Base-by-base conservation (phyloP, 1,284 basidiomycete genomes). In the Cystobasidium pallidum region DNA sequence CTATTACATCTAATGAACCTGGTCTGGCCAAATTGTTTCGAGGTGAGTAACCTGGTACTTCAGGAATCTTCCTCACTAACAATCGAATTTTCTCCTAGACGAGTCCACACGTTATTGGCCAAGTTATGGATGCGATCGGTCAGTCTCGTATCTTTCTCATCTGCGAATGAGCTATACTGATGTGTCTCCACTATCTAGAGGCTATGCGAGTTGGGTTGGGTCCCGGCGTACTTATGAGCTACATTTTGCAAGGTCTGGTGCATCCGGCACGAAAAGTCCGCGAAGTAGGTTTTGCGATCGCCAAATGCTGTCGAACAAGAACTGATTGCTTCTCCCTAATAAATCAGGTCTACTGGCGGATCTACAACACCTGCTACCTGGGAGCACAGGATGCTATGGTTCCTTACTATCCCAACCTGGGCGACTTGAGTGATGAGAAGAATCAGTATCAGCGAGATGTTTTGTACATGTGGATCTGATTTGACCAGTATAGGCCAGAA, bases 1-100 rank as follows among this genome's bases (percentile, higher is more conserved):
- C 91, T 98, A 87, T 86, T 94, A 68, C 96, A 99, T 80, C 83
- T 99, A 72, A 92, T 99, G 89, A 99, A 99, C 81, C 86, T 99
- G 32, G 91, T 99, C 28, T 99, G 95, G 94, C 96, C 96, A 2
- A 99, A 99, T 81, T 94, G 94, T 81, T 98, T 98, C 80, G 95
- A 99, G 96, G 77, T 78, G 59, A 45, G 43, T 45, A 59, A 76
- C 70, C 2, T 10, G 13, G 6, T 39, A 15, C 21, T 13, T 19
- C 8, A 32, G n/a, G 57, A 17, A 47, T 17, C 21, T 36, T 8
- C 24, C 24, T 45, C 26, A 45, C 28, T n/a, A 45, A 49, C n/a
- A 55, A 39, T 13, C 24, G n/a, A n/a, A n/a, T n/a, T 26, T 4
- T 24, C 51, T 13, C 13, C 8, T 10, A 41, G 65, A 76, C 94